phyloP scores from a whole-genome alignment of 495 filamentous ascomycete species.

The Daldinia grandis region DNA sequence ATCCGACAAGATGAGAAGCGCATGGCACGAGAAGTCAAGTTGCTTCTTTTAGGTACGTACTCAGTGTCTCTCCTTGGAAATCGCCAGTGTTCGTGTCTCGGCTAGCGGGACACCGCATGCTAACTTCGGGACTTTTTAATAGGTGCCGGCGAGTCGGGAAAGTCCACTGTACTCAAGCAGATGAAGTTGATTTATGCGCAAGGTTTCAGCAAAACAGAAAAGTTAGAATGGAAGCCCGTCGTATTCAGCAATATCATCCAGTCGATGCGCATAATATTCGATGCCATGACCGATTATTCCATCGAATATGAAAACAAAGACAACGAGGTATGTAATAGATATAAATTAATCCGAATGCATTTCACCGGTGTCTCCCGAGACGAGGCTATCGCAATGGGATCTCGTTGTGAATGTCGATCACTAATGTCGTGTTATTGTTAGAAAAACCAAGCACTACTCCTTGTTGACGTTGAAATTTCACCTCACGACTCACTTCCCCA shows the following conservation, averaged over 20 bases:
- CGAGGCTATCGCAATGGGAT: conserved; percentile 2
- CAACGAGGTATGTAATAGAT: conserved; percentile 72
- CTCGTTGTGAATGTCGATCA: background rate
- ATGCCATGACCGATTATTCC: conserved; percentile 89
- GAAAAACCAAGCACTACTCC: conserved; percentile 63
- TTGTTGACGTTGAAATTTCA: conserved; percentile 77
- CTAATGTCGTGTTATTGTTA: conserved; percentile 41
- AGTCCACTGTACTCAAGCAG: conserved; percentile 98
- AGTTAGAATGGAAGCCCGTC: conserved; percentile 90
- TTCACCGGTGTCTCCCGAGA: conserved; percentile 42
- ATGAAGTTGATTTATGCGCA: conserved; percentile 98
- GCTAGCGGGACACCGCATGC: conserved; percentile 37
- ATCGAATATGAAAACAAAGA: conserved; percentile 78
- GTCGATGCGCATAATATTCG: conserved; percentile 87
- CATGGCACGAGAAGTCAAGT: conserved; percentile 81
- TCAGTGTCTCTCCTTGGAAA: conserved; percentile 12
- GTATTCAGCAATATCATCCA: conserved; percentile 93
- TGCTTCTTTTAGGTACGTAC: conserved; percentile 78
- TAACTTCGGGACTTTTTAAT: conserved; percentile 38
- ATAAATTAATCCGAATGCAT: conserved; percentile 21
- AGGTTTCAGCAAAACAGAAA: conserved; percentile 90
- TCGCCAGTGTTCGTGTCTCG: conserved; percentile 29
- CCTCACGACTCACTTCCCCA: conserved; percentile 75
- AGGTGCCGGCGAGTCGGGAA: conserved; percentile 98
- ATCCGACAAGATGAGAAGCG: conserved; percentile 85